A percentile compares a stretch with the other conserved stretches of the same genome.
Evolutionary conservation across 139 green algal genomes (phyloP).

Genomic region (Volvox africanus): DNA sequence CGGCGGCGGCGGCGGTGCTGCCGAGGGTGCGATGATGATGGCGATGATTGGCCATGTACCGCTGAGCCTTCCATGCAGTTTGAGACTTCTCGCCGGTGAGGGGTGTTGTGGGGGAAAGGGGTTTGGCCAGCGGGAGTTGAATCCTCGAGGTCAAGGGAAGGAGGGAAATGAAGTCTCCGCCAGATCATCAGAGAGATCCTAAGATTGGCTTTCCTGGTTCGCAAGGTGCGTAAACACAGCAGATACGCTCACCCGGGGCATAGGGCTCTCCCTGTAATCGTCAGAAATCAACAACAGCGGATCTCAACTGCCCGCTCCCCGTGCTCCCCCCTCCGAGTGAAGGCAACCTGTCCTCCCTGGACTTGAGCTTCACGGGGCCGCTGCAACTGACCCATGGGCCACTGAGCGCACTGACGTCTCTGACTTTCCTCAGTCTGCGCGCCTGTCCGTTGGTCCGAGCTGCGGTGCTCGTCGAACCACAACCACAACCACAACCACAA

Average conservation of each 20-base stretch:
- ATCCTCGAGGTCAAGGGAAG: no score
- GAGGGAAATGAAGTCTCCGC: no score
- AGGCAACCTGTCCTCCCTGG: conserved; percentile 14
- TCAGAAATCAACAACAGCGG: no score
- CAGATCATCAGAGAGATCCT: no score
- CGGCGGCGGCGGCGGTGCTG: neutral
- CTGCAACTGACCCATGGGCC: conserved; percentile 25
- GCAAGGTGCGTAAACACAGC: no score
- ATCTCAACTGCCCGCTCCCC: no score
- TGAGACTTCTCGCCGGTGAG: neutral
- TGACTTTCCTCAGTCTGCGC: conserved; percentile 23
- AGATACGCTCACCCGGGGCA: no score
- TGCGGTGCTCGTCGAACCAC: neutral
- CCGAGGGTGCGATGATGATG: neutral
- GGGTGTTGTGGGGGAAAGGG: no score
- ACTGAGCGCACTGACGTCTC: neutral
- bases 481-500: neutral
- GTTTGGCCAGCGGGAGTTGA: no score
- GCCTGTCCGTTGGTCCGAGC: neutral
- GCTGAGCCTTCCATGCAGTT: neutral
- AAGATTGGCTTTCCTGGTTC: no score
- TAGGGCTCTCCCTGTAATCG: no score
- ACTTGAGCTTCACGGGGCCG: conserved; percentile 13
- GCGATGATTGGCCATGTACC: neutral
- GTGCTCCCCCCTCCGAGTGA: neutral